phyloP scores from a whole-genome alignment of 495 filamentous ascomycete species.

The Opeltia flavorubescens region DNA sequence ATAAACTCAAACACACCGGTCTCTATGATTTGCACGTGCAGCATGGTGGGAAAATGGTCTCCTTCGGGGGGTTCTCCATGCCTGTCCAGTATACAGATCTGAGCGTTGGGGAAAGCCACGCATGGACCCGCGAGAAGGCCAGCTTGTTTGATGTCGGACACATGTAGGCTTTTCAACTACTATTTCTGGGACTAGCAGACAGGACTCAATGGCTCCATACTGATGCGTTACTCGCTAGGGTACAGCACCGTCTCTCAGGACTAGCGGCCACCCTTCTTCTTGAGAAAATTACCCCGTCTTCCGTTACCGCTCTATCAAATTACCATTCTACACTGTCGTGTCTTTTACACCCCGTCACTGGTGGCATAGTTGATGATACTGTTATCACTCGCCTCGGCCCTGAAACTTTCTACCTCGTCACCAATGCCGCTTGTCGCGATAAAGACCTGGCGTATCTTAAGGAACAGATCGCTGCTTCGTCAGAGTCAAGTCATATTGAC shows the following conservation, averaged over 20 bases:
- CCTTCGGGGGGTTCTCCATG: slow-evolving; percentile 91
- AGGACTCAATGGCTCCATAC: neutral
- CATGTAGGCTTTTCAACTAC: slow-evolving; percentile 30
- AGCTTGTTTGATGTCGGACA: slow-evolving; percentile 77
- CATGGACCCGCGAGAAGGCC: slow-evolving; percentile 72
- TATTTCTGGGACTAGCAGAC: no score
- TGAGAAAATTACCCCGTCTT: slow-evolving; percentile 63
- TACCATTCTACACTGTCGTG: slow-evolving; percentile 64
- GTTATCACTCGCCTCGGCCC: slow-evolving; percentile 64
- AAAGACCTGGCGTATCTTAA: slow-evolving; percentile 70
- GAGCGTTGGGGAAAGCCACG: slow-evolving; percentile 64
- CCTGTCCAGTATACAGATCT: slow-evolving; percentile 73
- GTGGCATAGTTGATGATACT: slow-evolving; percentile 87
- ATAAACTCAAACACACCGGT: slow-evolving; percentile 35
- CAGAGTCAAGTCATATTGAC: slow-evolving; percentile 36
- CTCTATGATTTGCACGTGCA: slow-evolving; percentile 71
- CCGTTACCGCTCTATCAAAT: slow-evolving; percentile 37
- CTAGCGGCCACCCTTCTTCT: slow-evolving; percentile 66
- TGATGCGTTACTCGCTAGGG: slow-evolving; percentile 26
- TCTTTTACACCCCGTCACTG: slow-evolving; percentile 63
- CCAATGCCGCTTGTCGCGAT: slow-evolving; percentile 81
- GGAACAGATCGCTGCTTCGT: slow-evolving; percentile 39
- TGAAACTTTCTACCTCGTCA: slow-evolving; percentile 77
- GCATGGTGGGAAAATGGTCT: slow-evolving; percentile 84
- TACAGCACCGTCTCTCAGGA: slow-evolving; percentile 59